A percentile compares a stretch with the other conserved stretches of the same genome.
phyloP scores from a whole-genome alignment of 2,329 filamentous ascomycete genomes.

The Pyrenophora graminea region DNA sequence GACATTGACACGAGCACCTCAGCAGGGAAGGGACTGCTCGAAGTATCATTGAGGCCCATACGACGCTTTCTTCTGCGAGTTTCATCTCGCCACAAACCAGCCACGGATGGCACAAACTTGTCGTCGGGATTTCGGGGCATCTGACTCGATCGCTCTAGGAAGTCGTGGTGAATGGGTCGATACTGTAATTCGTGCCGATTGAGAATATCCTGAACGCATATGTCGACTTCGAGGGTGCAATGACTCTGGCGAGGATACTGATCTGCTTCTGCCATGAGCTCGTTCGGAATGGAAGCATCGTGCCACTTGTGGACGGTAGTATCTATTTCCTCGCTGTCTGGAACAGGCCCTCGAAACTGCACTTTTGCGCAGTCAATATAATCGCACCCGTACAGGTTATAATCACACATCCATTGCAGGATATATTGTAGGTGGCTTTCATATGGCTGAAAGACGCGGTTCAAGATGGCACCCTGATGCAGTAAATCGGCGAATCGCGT shows the following conservation, averaged over 20 bases:
- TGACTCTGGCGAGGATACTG: slow-evolving; percentile 78
- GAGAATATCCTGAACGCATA: slow-evolving; percentile 83
- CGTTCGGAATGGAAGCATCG: slow-evolving; percentile 67
- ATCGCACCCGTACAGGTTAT: slow-evolving; percentile 92
- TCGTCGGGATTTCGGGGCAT: slow-evolving; percentile 61
- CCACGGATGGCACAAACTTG: slow-evolving; percentile 93
- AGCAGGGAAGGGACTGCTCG: slow-evolving; percentile 75
- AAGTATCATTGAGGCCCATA: slow-evolving; percentile 66
- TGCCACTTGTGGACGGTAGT: slow-evolving; percentile 75
- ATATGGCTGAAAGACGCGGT: slow-evolving; percentile 82
- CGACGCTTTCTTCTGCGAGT: slow-evolving; percentile 74
- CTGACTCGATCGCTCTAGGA: slow-evolving; percentile 72
- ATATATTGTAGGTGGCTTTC: slow-evolving; percentile 93
- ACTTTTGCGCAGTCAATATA: slow-evolving; percentile 76
- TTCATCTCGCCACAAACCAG: slow-evolving; percentile 89
- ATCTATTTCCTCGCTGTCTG: slow-evolving; percentile 67
- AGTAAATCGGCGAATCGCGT: slow-evolving; percentile 85
- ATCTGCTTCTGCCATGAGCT: slow-evolving; percentile 64
- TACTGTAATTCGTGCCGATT: slow-evolving; percentile 78
- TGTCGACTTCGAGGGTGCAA: slow-evolving; percentile 86
- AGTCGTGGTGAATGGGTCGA: slow-evolving; percentile 83
- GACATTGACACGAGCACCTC: slow-evolving; percentile 90
- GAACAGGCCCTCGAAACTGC: slow-evolving; percentile 76
- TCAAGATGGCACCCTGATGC: slow-evolving; percentile 85
- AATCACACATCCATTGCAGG: slow-evolving; percentile 97